Base-by-base conservation (phyloP, 257 asterid species). In the Buddleja alternifolia region DNA sequence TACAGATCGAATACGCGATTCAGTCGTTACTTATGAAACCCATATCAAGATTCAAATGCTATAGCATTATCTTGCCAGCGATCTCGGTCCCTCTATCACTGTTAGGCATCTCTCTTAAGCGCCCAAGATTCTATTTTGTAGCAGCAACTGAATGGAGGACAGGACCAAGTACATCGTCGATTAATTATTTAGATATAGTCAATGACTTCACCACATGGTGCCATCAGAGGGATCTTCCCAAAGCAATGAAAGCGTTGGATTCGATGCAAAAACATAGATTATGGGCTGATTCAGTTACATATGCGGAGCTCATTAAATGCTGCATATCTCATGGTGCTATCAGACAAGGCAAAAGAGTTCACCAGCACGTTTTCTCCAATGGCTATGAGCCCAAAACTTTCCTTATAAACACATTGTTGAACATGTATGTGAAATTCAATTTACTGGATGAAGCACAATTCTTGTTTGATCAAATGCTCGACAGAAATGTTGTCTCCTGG, bases 331-430 rank as follows among this genome's bases (percentile, higher is more conserved):
- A 72, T 65, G 70, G 89, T 10, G 96, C 95, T 2, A 25, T 90
- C 47, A 71, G 75, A 61, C 82, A 83, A 45, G 97, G 95, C 8
- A 84, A 68, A 72, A 78, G 42, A 46, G 76, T 93, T 40, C 96
- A 88, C 63, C 74, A 39, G 25, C 96, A 90, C 61, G 78, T 93
- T 48, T 88, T 88, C 77, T 85, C 96, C 12, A 63, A 72, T 34
- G 96, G 93, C 29, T 90, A 93, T 25, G 80, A 78, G 53, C 98
- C 98, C 14, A 88, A 93, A 76, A 84, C 90, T 0, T 93, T 93
- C 78, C 88, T 90, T 10, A 23, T 85, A 39, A 93, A 93, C 75
- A 65, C 75, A 19, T 81, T 93, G 2, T 67, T 90, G 12, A 90
- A 83, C 77, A 93, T 93, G 98, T 93, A 88, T 10, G 95, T 83